Evolutionary conservation across 2,329 filamentous ascomycete species (phyloP).

Genomic region (Diaporthe capsici): DNA sequence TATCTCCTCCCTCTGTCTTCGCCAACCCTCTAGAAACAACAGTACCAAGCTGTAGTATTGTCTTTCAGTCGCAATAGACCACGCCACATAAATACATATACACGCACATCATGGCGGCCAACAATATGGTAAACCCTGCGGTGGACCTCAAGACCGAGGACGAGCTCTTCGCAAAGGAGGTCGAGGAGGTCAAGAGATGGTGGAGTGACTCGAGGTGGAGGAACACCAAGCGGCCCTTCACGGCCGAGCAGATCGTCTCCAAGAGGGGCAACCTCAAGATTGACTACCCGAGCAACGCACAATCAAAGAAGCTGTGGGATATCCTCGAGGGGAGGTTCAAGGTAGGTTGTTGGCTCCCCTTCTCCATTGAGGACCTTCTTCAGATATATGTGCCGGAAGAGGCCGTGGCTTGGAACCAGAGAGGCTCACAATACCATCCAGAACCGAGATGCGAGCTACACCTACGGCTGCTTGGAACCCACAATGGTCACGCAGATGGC

Average conservation of each 20-base stretch:
- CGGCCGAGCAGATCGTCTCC: constrained; percentile 95
- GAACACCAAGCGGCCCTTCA: constrained; percentile 92
- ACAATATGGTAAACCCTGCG: constrained; percentile 73
- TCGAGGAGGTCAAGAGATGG: constrained; percentile 92
- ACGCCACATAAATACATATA: neutral
- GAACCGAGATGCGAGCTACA: constrained; percentile 90
- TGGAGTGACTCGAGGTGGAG: constrained; percentile 94
- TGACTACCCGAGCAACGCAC: constrained; percentile 89
- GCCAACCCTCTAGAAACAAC: neutral
- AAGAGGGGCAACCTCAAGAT: constrained; percentile 94
- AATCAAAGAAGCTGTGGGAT: constrained; percentile 95
- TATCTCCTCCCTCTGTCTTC: constrained; percentile 8
- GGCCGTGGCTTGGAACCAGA: neutral
- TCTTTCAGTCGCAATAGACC: neutral
- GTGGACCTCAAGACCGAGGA: constrained; percentile 72
- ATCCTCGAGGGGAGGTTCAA: constrained; percentile 90
- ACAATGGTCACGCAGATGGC: constrained; percentile 99
- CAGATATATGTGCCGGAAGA: neutral
- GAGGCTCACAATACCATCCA: constrained; percentile 52
- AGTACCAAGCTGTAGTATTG: constrained; percentile 26
- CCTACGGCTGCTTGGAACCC: constrained; percentile 96
- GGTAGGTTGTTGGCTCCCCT: constrained; percentile 62
- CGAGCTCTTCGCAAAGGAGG: constrained; percentile 83
- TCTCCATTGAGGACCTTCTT: neutral
- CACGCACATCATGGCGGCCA: constrained; percentile 66